Percentiles rank a stretch among this genome's conserved stretches.
Evolutionary conservation across 2,329 filamentous ascomycete genomes (phyloP).

Genomic region (Fusarium sp.): DNA sequence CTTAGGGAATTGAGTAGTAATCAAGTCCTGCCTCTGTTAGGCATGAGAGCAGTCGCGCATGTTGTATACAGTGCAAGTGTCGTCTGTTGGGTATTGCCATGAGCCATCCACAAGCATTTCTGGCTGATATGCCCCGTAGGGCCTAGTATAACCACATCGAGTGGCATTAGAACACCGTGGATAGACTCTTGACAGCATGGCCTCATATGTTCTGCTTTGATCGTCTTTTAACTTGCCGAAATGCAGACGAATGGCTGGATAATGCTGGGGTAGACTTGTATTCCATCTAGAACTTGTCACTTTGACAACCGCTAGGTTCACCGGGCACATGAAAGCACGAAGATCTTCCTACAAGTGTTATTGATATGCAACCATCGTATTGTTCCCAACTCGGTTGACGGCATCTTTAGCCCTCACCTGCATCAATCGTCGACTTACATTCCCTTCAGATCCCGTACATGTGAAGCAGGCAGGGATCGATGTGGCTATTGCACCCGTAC

Average conservation of each 20-base stretch:
- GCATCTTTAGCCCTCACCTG: neutral
- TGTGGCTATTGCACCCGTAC: neutral
- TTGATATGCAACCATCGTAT: neutral
- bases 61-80: neutral
- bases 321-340: no score
- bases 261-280: neutral
- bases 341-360: neutral
- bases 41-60: neutral
- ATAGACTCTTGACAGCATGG: neutral
- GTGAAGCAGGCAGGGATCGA: neutral
- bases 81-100: no score
- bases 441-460: neutral
- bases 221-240: neutral
- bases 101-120: neutral
- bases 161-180: neutral
- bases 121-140: neutral
- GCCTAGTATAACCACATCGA: no score
- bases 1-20: conserved; percentile 18
- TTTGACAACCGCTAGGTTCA: no score
- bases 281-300: neutral
- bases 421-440: neutral
- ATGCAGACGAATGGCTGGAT: neutral
- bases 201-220: neutral
- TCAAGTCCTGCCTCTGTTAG: neutral
- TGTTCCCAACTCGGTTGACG: neutral